Percentiles rank a stretch among this genome's conserved stretches.
Evolutionary conservation across 768 basidiomycete genomes (phyloP).

Genomic region (Calvatia gigantea): DNA sequence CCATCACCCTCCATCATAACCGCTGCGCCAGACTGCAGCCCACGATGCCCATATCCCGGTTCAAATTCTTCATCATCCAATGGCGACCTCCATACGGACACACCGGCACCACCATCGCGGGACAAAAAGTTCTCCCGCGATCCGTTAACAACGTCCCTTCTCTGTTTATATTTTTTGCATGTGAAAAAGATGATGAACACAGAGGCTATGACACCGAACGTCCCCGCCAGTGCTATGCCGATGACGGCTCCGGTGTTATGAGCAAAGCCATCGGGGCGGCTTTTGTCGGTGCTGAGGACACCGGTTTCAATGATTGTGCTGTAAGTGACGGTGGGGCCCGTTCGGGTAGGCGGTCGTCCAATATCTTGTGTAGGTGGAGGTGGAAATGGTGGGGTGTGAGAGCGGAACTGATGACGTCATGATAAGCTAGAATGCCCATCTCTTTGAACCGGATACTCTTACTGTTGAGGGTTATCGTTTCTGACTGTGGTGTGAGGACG

Average conservation of each 20-base stretch:
- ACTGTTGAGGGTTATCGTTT: neutral
- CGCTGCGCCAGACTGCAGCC: conserved; percentile 1
- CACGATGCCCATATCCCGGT: conserved; percentile 11
- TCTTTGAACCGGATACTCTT: neutral
- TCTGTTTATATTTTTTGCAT: conserved; percentile 26
- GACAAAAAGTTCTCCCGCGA: conserved; percentile 22
- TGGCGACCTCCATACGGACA: conserved; percentile 27
- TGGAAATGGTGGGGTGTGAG: neutral
- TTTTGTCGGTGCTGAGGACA: conserved; percentile 27
- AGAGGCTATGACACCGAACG: conserved; percentile 24
- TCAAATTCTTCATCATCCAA: conserved; percentile 22
- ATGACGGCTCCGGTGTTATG: conserved; percentile 36
- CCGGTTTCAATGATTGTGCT: conserved; percentile 24
- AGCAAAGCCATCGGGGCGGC: conserved; percentile 23
- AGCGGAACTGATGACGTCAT: neutral
- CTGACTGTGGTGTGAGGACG: neutral
- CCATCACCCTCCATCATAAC: neutral
- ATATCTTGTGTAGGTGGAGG: conserved; percentile 15
- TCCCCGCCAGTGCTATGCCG: conserved; percentile 30
- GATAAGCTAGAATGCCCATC: neutral
- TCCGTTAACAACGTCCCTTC: conserved; percentile 9
- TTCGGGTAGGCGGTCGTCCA: conserved; percentile 18
- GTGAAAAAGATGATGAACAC: conserved; percentile 29
- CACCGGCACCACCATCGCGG: conserved; percentile 1
- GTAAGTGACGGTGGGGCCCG: conserved; percentile 16